Evolutionary conservation across 73 alveolate species (phyloP).

Genomic region (Paramecium pentaurelia): DNA sequence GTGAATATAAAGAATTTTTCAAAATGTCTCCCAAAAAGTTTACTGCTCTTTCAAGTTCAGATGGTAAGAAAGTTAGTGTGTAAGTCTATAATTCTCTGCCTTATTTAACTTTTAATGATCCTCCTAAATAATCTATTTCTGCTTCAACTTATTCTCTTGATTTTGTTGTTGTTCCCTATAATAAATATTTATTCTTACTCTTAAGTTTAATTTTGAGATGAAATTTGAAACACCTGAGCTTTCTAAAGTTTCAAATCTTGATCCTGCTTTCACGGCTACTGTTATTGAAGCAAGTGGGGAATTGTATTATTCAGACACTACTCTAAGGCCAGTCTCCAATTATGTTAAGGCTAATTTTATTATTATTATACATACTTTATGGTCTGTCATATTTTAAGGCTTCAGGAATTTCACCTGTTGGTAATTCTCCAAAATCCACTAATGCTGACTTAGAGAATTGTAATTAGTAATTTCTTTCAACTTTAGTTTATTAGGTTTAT

Average conservation of each 20-base stretch:
- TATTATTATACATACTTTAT: conserved; percentile 59
- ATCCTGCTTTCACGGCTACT: conserved; percentile 77
- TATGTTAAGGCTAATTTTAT: conserved; percentile 13
- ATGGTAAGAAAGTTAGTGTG: conserved; percentile 67
- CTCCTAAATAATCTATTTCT: conserved; percentile 70
- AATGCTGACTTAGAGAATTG: conserved; percentile 78
- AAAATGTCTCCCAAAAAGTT: conserved; percentile 73
- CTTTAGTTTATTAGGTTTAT: neutral
- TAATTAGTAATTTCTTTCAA: conserved; percentile 13
- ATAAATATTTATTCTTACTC: neutral
- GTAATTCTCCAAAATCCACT: conserved; percentile 80
- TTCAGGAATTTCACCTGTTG: conserved; percentile 84
- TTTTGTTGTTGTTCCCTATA: conserved; percentile 73
- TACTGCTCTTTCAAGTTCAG: conserved; percentile 71
- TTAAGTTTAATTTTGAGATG: conserved; percentile 65
- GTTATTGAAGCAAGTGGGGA: conserved; percentile 58
- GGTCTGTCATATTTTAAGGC: conserved; percentile 86
- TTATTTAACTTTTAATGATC: conserved; percentile 43
- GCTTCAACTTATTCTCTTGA: conserved; percentile 66
- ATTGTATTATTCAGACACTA: neutral
- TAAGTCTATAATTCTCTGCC: conserved; percentile 74
- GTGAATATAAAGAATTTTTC: conserved; percentile 62
- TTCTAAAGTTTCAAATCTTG: conserved; percentile 76
- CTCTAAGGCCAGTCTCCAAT: conserved; percentile 52
- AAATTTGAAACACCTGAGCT: conserved; percentile 75